Conservation (phyloP, 768 basidiomycete genomes). For the Xerocomellus intermedius region DNA sequence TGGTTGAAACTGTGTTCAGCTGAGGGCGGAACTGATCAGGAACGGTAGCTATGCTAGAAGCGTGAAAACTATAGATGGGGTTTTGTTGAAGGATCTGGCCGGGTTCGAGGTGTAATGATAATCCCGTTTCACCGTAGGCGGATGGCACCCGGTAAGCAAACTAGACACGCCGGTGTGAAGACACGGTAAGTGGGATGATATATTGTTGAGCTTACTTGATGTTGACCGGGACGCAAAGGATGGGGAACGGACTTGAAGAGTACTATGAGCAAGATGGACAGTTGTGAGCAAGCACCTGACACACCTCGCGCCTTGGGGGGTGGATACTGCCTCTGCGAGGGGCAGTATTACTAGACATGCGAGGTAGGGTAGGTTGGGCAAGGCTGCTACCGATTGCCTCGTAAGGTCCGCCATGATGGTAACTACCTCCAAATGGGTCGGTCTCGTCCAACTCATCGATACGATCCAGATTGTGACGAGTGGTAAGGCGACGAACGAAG, state of each 20-base stretch:
- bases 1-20: not conserved
- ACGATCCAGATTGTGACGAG: conserved; percentile 48
- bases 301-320: conserved; percentile 19
- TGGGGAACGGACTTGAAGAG: conserved; percentile 13
- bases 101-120: conserved; percentile 50
- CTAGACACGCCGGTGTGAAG: conserved; percentile 15
- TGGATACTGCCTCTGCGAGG: not conserved
- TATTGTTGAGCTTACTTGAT: conserved; percentile 19
- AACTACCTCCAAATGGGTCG: conserved; percentile 58
- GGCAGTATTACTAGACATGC: not conserved
- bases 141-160: conserved; percentile 1
- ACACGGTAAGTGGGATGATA: not conserved
- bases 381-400: conserved; percentile 49
- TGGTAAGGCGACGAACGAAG: conserved; percentile 27
- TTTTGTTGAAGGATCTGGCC: conserved; percentile 55
- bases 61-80: conserved; percentile 11
- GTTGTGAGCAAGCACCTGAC: conserved; percentile 10
- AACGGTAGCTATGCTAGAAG: not conserved
- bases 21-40: conserved; percentile 7
- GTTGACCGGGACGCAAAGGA: conserved; percentile 8
- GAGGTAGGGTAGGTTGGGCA: conserved; percentile 9
- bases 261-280: conserved; percentile 6
- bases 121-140: conserved; percentile 23
- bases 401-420: conserved; percentile 77
- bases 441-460: conserved; percentile 81